These are phyloP conservation scores for Saccharomycopsis javanensis DNA, from an alignment of 805 yeast species.

Conservation along the genomic window DNA sequence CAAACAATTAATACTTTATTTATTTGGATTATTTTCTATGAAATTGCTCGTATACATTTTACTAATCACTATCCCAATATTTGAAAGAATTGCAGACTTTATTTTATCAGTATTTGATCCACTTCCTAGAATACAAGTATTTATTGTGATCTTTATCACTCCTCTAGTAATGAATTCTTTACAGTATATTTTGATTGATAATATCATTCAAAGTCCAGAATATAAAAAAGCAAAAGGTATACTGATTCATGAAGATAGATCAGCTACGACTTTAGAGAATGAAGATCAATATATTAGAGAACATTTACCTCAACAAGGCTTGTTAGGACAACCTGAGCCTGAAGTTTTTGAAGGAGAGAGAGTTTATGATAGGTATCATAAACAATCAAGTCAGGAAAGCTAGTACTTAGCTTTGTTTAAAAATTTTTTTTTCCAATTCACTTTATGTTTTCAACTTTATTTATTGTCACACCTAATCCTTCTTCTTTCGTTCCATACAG, in stretches of 20 bases:
- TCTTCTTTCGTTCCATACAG: too few relatives aligned
- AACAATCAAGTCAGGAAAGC: not conserved
- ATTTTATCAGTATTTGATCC: constrained; percentile 75
- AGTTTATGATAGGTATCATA: not conserved
- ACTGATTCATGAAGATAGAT: constrained; percentile 5
- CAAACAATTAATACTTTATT: constrained; percentile 42
- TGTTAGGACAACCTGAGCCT: constrained; percentile 21
- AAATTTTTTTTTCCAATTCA: not conserved
- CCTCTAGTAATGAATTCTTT: constrained; percentile 66
- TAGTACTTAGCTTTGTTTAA: not conserved
- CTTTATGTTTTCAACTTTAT: too few relatives aligned
- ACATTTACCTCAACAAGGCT: constrained; percentile 14
- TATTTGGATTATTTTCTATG: constrained; percentile 43
- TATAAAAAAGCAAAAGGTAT: constrained; percentile 12
- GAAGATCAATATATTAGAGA: constrained; percentile 9
- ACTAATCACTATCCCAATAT: constrained; percentile 51
- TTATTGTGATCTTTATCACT: constrained; percentile 75
- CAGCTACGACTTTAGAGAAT: not conserved
- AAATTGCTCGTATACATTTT: constrained; percentile 52
- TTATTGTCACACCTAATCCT: not conserved
- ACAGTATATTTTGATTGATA: constrained; percentile 65
- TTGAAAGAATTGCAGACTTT: constrained; percentile 63
- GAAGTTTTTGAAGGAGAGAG: constrained; percentile 28
- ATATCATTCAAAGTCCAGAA: constrained; percentile 38
- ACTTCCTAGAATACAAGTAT: constrained; percentile 74